Base-by-base conservation (phyloP, 2,329 filamentous ascomycete species). In the Pseudonectria foliicola region DNA sequence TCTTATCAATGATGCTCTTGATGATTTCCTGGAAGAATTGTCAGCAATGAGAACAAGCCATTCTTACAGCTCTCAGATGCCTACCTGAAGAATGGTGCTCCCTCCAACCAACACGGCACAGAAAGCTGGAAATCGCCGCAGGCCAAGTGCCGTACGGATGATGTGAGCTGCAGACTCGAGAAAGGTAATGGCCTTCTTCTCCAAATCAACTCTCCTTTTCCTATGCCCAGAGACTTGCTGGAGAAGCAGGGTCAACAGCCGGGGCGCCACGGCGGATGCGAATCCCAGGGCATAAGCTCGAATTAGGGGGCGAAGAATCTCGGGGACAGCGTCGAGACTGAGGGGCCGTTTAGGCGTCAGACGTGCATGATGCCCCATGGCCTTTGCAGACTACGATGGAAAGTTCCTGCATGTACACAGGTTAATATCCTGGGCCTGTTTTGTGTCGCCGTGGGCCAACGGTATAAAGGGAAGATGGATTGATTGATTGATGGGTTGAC, bases 261-360 rank as follows among this genome's bases (percentile, higher is more conserved):
- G 65, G 10, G 77, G 77, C 18, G 63, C 67, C 7, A 79, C 73
- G 24, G 69, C 65, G 33, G 75, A 79, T 13, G 68, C 69, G 60
- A 80, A 81, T 21, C 76, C 77, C 24, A 80, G 49, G 11, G 76
- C 50, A 54, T 77, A 82, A 30, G 77, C 77, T 39, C 75, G 69
- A 35, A 77, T 49, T 15, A 77, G 55, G 12, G 77, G 77, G 34
- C 71, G 68, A 23, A 80, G 56, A 27, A 66, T 42, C 10, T 69
- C 62, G 21, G 75, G 73, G 29, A 79, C 39, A 29, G 50, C 43
- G 21, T 50, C 43, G 31, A 62, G 53, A 32, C 33, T 44, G 35
- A 52, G 34, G 21, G 41, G 40, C 33, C 45, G 41, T 38, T 34
- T 47, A 35, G 43, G 49, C 15, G 25, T 34, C 37, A 34, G 32